Percentiles rank a stretch among this genome's conserved stretches.
phyloP scores from a whole-genome alignment of 768 basidiomycete species.

The Amanita inopinata region DNA sequence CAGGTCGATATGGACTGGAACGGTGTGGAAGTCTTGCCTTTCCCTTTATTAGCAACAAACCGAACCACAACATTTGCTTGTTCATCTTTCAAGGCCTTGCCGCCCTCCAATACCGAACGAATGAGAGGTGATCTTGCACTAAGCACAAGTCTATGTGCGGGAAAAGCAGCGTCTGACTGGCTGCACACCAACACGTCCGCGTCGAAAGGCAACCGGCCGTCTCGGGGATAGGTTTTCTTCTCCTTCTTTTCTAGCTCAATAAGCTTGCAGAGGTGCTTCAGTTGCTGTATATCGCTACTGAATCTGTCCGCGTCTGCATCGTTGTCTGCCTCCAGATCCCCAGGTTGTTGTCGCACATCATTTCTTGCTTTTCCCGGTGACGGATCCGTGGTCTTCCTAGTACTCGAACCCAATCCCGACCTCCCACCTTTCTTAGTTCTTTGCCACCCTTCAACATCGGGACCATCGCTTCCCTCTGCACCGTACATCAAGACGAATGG shows the following conservation, averaged over 20 bases:
- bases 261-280: slow-evolving; percentile 25
- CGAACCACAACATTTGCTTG: slow-evolving; percentile 12
- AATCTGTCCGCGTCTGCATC: slow-evolving; percentile 24
- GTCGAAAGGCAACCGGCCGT: slow-evolving; percentile 30
- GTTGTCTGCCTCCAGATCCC: slow-evolving; percentile 24
- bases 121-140: slow-evolving; percentile 46
- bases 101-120: slow-evolving; percentile 29
- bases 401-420: slow-evolving; percentile 3
- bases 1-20: slow-evolving; percentile 4
- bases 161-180: slow-evolving; percentile 32
- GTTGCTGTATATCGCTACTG: slow-evolving; percentile 22
- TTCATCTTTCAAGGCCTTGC: slow-evolving; percentile 9
- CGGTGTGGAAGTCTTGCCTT: slow-evolving; percentile 10
- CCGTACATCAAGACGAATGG: slow-evolving; percentile 41
- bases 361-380: not conserved
- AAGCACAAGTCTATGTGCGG: slow-evolving; percentile 60
- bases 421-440: slow-evolving; percentile 5
- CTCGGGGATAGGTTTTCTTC: slow-evolving; percentile 15
- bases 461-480: not conserved
- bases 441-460: not conserved
- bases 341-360: slow-evolving; percentile 12
- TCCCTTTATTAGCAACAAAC: slow-evolving; percentile 15
- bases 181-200: slow-evolving; percentile 51
- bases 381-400: not conserved
- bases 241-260: slow-evolving; percentile 20